A percentile compares a stretch with the other conserved stretches of the same genome.
Conservation (phyloP, 179 eudicot genomes). For the Heliamphora pulchella region DNA sequence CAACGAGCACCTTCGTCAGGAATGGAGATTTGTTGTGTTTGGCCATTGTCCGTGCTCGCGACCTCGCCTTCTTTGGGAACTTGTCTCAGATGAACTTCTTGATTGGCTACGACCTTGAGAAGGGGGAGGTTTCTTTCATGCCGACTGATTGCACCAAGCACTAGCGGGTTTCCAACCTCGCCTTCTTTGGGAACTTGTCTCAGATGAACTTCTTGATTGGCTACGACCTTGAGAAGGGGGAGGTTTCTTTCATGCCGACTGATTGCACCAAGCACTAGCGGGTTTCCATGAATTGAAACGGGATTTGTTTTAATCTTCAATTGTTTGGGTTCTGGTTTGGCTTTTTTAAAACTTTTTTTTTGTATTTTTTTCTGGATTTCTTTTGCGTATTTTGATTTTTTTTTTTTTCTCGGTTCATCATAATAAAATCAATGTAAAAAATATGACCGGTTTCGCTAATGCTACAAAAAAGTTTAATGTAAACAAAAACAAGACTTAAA, state of each 20-base stretch:
- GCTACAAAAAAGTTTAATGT: too few relatives aligned
- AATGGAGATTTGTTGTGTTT: constrained; percentile 30
- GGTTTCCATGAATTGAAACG: too few relatives aligned
- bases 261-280: constrained; percentile 29
- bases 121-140: constrained; percentile 33
- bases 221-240: constrained; percentile 31
- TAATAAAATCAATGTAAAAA: too few relatives aligned
- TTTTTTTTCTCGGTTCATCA: too few relatives aligned
- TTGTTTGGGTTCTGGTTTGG: too few relatives aligned
- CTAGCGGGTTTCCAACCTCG: neutral
- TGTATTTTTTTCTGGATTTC: too few relatives aligned
- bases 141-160: constrained; percentile 33
- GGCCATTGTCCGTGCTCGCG: constrained; percentile 19
- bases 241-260: constrained; percentile 35
- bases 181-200: constrained; percentile 38
- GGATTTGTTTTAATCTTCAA: too few relatives aligned
- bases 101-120: constrained; percentile 39
- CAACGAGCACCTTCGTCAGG: constrained; percentile 22
- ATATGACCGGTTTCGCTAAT: too few relatives aligned
- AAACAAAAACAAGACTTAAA: too few relatives aligned
- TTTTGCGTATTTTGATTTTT: too few relatives aligned
- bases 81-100: constrained; percentile 36
- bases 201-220: constrained; percentile 42
- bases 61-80: constrained; percentile 30
- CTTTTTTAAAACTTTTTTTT: too few relatives aligned